These are phyloP conservation scores for Fonsecaea monophora DNA, from an alignment of 2,329 filamentous ascomycete genomes.

Conservation along the genomic window DNA sequence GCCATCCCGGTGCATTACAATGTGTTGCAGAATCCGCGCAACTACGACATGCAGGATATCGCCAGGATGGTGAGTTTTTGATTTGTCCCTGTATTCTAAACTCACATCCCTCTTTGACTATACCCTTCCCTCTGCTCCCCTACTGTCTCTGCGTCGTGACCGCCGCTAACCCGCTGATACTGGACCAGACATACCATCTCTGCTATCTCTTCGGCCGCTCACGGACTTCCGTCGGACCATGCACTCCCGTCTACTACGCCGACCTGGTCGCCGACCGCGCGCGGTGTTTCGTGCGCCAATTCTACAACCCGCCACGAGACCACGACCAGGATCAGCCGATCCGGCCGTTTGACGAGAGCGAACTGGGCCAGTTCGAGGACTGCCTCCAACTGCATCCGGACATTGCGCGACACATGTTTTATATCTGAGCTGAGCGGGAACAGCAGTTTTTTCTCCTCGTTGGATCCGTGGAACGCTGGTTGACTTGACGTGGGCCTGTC, in stretches of 20 bases:
- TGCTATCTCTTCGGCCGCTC: conserved; percentile 73
- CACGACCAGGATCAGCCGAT: background rate
- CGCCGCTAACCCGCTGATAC: background rate
- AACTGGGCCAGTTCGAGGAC: background rate
- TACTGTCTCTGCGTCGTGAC: background rate
- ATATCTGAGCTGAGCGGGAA: conserved; percentile 43
- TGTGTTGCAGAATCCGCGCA: conserved; percentile 71
- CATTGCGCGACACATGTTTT: conserved; percentile 49
- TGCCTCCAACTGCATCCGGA: conserved; percentile 36
- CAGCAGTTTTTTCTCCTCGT: background rate
- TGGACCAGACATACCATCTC: conserved; percentile 47
- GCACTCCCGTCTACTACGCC: conserved; percentile 88
- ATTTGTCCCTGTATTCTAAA: too few relatives aligned
- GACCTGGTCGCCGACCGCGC: conserved; percentile 83
- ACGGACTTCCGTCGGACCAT: conserved; percentile 84
- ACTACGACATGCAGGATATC: conserved; percentile 61
- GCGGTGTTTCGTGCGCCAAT: conserved; percentile 70
- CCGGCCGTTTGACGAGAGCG: background rate
- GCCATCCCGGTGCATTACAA: conserved; percentile 84
- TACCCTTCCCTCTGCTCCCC: background rate
- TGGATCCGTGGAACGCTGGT: too few relatives aligned
- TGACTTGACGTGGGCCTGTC: too few relatives aligned
- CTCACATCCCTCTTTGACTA: background rate
- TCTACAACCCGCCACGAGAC: conserved; percentile 58
- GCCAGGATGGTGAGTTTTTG: conserved; percentile 59